Percentiles rank a stretch among this genome's conserved stretches.
phyloP scores from a whole-genome alignment of 345 rosid species.

The Salix purpurea region DNA sequence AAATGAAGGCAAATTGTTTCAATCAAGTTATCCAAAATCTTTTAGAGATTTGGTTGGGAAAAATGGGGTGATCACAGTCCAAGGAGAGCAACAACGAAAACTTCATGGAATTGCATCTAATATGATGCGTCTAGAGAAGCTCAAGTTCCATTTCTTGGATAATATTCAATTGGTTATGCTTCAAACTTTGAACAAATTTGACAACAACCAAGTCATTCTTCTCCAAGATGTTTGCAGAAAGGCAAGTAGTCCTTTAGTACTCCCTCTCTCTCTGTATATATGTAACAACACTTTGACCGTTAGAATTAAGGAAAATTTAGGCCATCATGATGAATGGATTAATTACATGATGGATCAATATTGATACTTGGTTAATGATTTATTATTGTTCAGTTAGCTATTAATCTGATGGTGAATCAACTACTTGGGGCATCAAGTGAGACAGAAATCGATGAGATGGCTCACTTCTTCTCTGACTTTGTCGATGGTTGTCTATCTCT shows the following conservation, averaged over 20 bases:
- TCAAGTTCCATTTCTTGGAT: slow-evolving; percentile 58
- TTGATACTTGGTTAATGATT: neutral
- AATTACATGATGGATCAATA: no score
- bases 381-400: slow-evolving; percentile 50
- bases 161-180: slow-evolving; percentile 59
- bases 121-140: slow-evolving; percentile 72
- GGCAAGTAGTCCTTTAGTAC: slow-evolving; percentile 30
- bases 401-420: slow-evolving; percentile 80
- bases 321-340: no score
- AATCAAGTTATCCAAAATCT: slow-evolving; percentile 82
- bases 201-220: slow-evolving; percentile 43
- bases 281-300: neutral
- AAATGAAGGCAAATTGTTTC: slow-evolving; percentile 75
- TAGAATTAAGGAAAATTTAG: neutral
- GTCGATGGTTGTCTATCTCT: slow-evolving; percentile 87
- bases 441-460: slow-evolving; percentile 68
- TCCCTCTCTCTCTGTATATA: neutral
- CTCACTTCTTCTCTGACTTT: slow-evolving; percentile 67
- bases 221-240: slow-evolving; percentile 84
- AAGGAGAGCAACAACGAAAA: slow-evolving; percentile 71
- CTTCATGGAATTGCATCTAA: slow-evolving; percentile 77
- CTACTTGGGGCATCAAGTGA: slow-evolving; percentile 59
- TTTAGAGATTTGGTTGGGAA: slow-evolving; percentile 80
- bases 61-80: slow-evolving; percentile 73
- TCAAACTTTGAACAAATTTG: slow-evolving; percentile 35